Evolutionary conservation across 2,329 filamentous ascomycete genomes (phyloP).

Genomic region (Microdochium bolleyi): DNA sequence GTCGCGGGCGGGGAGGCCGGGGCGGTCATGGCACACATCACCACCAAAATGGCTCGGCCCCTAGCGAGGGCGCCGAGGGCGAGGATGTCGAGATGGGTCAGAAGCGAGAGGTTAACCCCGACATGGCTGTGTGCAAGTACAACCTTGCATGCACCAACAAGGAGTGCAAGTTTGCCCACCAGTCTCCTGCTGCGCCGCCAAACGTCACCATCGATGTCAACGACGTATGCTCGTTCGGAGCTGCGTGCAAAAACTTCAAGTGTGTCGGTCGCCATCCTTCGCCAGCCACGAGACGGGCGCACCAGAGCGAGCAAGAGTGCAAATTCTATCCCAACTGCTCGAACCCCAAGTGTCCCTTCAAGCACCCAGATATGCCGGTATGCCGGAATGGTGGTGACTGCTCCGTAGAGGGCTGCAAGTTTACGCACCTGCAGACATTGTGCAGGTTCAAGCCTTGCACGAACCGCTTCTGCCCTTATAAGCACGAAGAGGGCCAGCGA

Average conservation of each 20-base stretch:
- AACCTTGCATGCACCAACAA: slow-evolving; percentile 83
- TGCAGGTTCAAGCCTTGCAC: slow-evolving; percentile 91
- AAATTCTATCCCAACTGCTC: slow-evolving; percentile 89
- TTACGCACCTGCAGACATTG: slow-evolving; percentile 74
- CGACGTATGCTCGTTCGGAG: slow-evolving; percentile 77
- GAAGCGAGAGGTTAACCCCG: slow-evolving; percentile 44
- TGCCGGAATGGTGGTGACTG: slow-evolving; percentile 92
- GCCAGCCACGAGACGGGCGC: slow-evolving; percentile 69
- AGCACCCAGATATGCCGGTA: slow-evolving; percentile 76
- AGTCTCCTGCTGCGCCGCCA: slow-evolving; percentile 81
- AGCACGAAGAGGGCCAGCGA: slow-evolving; percentile 85
- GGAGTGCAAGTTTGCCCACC: slow-evolving; percentile 89
- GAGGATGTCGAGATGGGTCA: slow-evolving; percentile 59
- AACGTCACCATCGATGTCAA: slow-evolving; percentile 69
- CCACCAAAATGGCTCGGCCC: slow-evolving; percentile 22
- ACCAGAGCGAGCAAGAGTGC: slow-evolving; percentile 80
- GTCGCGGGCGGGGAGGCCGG: slow-evolving; percentile 39
- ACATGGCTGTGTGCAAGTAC: slow-evolving; percentile 75
- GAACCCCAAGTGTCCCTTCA: slow-evolving; percentile 81
- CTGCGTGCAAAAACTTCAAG: slow-evolving; percentile 92
- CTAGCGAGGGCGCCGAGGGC: slow-evolving; percentile 28
- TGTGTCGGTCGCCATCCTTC: slow-evolving; percentile 89
- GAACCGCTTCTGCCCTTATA: slow-evolving; percentile 81
- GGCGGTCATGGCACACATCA: slow-evolving; percentile 25
- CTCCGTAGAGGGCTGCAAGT: slow-evolving; percentile 74